Evolutionary conservation across 208 protist genomes (phyloP), one percentile per base, ranked within the genome.

Genomic region (Wallacemonas sp.): DNA sequence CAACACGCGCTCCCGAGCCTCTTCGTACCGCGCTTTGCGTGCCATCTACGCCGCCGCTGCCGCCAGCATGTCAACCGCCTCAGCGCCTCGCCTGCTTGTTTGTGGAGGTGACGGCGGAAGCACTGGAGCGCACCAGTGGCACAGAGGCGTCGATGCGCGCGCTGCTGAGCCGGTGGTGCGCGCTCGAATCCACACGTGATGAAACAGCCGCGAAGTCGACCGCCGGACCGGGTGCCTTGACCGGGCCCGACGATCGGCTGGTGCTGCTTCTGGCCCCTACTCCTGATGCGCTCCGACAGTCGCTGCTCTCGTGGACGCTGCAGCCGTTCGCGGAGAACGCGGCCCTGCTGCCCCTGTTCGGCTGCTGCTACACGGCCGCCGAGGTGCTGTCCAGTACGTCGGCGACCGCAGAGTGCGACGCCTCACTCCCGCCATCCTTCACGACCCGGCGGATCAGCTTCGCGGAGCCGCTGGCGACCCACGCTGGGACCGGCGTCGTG

Each of bases 261-360:
- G 61, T 90, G 3, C 46, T 87, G 70, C 46, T 70, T 16, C 72
- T 79, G 26, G 73, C 73, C 31, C 65, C 75, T 26, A 32, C 63
- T 18, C 4, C 49, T 0, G 20, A 73, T 33, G 16, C 75, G 2
- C 29, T 93, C 42, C 65, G 64, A 61, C 59, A 65, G 44, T 29
- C 50, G 18, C 71, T 93, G 22, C 61, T 77, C 23, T 91, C 82
- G 61, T 93, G 84, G 84, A 80, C 77, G 54, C 52, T 57, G 46
- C 73, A 76, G 20, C 71, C 87, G 5, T 86, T 83, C 64, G 67
- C 57, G 41, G 79, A 90, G 54, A 82, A 93, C 76, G 81, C 73
- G 20, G 68, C 74, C n/a, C 65, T 91, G 66, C 69, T 83, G 36
- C 82, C 87, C 10, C 69, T 93, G 0, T 77, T 93, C 46, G 77